Evolutionary conservation across 352 stramenopile species (phyloP), one percentile per base, ranked within the genome.

Genomic region (Phytophthora brassicae): DNA sequence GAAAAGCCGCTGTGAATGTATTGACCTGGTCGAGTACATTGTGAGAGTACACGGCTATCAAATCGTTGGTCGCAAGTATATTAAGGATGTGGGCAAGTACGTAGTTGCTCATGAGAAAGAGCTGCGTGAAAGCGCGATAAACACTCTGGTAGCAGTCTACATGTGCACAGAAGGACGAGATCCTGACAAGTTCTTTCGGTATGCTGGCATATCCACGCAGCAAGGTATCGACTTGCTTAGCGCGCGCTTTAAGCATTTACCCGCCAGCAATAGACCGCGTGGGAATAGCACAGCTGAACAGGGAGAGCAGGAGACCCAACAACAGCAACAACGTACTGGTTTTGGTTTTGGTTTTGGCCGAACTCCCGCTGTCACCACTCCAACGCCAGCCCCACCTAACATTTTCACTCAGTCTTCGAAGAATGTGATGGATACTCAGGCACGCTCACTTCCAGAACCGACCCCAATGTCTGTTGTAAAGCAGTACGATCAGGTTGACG

Each of bases 1-100:
- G 63, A 91, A 92, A 36, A 96, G 85, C 47, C 79, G 85, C 13
- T 92, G 79, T 39, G 85, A 92, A 47, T 95, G 87, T 58, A 89
- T 95, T 22, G 84, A 93, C 57, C 48, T 93, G 33, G 63, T 94
- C 13, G 85, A 94, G 68, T 87, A 84, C 31, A 87, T 95, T 36
- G 79, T 90, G 11, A 75, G 77, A 12, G 65, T 61, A 12, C 72
- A 88, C 19, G 85, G 85, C 0, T 77, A 89, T 13, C 79, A 86
- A 4, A 56, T 81, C 13, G 57, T 94, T 9, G 85, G 87, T 17
- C 89, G 89, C 41, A 86, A 84, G 26, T 84, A 73, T 23, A 72
- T 94, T 8, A 92, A 89, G 54, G 87, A 96, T 41, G 74, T 94
- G 5, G 84, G 71, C 4, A 94, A 93, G 46, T 90, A 81, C 31